Conservation (phyloP, 2,329 filamentous ascomycete genomes). For the Trichoderma sp. region DNA sequence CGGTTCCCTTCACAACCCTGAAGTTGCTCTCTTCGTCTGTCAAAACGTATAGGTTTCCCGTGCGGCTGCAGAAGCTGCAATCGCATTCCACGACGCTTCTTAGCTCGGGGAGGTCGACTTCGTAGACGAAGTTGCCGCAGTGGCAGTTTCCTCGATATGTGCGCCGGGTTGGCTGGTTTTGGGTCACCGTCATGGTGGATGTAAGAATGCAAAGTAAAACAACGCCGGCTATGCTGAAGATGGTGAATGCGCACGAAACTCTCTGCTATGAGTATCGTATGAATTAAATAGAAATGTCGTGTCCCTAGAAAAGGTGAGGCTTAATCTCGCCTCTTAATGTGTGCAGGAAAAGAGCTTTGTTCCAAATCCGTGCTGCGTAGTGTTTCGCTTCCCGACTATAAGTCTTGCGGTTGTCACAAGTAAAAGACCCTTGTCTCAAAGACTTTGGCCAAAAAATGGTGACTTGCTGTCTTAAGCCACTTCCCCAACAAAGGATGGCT, state of each 20-base stretch:
- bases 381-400: background rate
- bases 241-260: background rate
- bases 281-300: background rate
- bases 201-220: too few species aligned
- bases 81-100: conserved; percentile 60
- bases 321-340: background rate
- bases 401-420: background rate
- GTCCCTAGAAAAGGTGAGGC: background rate
- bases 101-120: conserved; percentile 56
- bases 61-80: conserved; percentile 65
- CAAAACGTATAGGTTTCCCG: conserved; percentile 44
- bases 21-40: conserved; percentile 34
- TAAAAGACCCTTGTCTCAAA: background rate
- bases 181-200: background rate
- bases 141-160: conserved; percentile 62
- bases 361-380: background rate
- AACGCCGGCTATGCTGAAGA: background rate
- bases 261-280: background rate
- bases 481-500: background rate
- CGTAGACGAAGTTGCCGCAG: conserved; percentile 56
- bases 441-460: background rate
- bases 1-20: conserved; percentile 48
- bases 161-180: conserved; percentile 24
- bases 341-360: background rate
- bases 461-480: background rate